Conservation (phyloP, 306 rosid species). For the Morella rubra region DNA sequence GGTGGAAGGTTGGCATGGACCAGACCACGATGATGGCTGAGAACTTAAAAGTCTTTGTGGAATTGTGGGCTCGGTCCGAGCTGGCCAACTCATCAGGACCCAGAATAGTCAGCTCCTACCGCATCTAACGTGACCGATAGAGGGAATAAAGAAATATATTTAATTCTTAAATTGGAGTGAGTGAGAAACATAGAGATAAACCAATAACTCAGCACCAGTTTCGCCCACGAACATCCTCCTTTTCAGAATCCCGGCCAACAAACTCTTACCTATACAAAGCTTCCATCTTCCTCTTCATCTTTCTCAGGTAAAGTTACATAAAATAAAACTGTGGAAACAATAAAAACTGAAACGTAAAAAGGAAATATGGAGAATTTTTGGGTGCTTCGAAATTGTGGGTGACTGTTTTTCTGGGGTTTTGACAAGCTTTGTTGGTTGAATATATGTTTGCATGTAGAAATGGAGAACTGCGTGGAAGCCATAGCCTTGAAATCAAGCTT, state of each 20-base stretch:
- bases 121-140: constrained; percentile 48
- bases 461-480: constrained; percentile 60
- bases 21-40: constrained; percentile 11
- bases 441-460: constrained; percentile 40
- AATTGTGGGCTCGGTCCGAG: constrained; percentile 23
- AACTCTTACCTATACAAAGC: constrained; percentile 33
- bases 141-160: constrained; percentile 19
- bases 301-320: constrained; percentile 37
- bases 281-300: constrained; percentile 22
- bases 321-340: not conserved
- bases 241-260: constrained; percentile 42
- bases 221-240: constrained; percentile 44
- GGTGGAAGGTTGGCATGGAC: constrained; percentile 2
- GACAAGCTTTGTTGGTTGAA: constrained; percentile 17
- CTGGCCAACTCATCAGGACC: constrained; percentile 31
- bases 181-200: constrained; percentile 30
- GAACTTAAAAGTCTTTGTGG: constrained; percentile 14
- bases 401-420: not conserved
- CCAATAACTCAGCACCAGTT: constrained; percentile 49
- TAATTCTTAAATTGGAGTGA: constrained; percentile 15
- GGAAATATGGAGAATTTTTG: not conserved
- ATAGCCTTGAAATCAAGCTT: constrained; percentile 78
- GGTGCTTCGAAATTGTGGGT: not conserved
- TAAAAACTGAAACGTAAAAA: too few relatives aligned
- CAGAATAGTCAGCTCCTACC: constrained; percentile 53